Conservation (phyloP, 2,329 filamentous ascomycete species). For the Calonectria hawksworthii region DNA sequence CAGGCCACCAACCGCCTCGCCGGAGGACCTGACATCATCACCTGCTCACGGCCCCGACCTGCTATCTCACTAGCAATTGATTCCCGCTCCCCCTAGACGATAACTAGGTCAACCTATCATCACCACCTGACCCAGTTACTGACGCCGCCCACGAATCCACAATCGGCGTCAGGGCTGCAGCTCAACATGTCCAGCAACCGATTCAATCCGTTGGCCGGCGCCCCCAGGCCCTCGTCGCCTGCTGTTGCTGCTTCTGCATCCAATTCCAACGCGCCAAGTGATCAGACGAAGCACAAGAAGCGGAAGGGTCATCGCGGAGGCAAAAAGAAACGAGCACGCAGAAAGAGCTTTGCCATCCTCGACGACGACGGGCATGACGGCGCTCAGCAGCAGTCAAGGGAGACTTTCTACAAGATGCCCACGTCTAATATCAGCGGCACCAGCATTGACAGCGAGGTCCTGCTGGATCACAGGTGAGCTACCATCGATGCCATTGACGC, state of each 20-base stretch:
- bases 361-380: conserved; percentile 64
- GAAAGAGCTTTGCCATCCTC: conserved; percentile 83
- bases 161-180: conserved; percentile 21
- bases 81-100: conserved; percentile 18
- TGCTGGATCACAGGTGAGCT: conserved; percentile 86
- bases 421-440: conserved; percentile 79
- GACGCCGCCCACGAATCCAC: not conserved
- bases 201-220: conserved; percentile 45
- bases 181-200: conserved; percentile 51
- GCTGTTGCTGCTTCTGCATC: conserved; percentile 32
- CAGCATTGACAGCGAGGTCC: conserved; percentile 88
- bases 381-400: conserved; percentile 49
- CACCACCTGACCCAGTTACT: conserved; percentile 5
- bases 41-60: conserved; percentile 16
- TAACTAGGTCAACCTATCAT: conserved; percentile 10
- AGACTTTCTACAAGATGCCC: conserved; percentile 65
- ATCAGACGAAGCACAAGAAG: conserved; percentile 64
- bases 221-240: conserved; percentile 31
- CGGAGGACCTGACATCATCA: conserved; percentile 47
- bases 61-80: conserved; percentile 19
- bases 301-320: conserved; percentile 80
- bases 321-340: conserved; percentile 81
- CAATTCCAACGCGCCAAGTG: conserved; percentile 28
- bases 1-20: not conserved
- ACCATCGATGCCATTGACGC: not conserved